A percentile compares a stretch with the other conserved stretches of the same genome.
These are phyloP conservation scores for Aphanoascus verrucosus DNA, from an alignment of 2,329 filamentous ascomycete genomes.

Conservation along the genomic window DNA sequence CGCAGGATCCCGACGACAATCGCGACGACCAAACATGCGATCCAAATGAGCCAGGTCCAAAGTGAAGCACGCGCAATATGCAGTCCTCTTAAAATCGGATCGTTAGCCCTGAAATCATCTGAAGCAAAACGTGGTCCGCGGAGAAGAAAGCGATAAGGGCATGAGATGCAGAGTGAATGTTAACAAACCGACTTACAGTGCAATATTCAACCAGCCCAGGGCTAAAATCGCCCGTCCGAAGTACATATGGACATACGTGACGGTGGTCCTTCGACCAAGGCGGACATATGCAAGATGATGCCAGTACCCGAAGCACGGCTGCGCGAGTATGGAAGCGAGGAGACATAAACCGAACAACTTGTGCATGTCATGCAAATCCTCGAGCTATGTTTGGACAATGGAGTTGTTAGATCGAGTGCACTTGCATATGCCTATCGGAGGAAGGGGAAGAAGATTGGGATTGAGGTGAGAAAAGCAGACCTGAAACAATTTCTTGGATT, in stretches of 20 bases:
- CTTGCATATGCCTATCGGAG: constrained; percentile 89
- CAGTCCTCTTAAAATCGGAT: neutral
- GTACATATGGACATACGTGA: constrained; percentile 4
- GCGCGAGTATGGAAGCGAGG: neutral
- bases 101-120: neutral
- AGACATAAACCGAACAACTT: constrained; percentile 6
- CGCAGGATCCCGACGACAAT: neutral
- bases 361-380: neutral
- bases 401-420: constrained; percentile 86
- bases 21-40: neutral
- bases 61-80: neutral
- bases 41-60: neutral
- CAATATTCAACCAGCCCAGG: neutral
- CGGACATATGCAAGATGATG: constrained; percentile 3
- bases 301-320: constrained; percentile 6
- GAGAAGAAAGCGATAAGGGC: no score
- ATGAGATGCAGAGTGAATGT: neutral
- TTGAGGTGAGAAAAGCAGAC: neutral
- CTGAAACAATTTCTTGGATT: constrained; percentile 1
- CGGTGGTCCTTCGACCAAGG: neutral
- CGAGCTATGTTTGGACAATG: constrained; percentile 43
- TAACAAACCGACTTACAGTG: neutral
- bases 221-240: neutral
- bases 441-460: constrained; percentile 49
- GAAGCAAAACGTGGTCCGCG: neutral